Base-by-base conservation (phyloP, 306 rosid species). In the Fagus crenata region DNA sequence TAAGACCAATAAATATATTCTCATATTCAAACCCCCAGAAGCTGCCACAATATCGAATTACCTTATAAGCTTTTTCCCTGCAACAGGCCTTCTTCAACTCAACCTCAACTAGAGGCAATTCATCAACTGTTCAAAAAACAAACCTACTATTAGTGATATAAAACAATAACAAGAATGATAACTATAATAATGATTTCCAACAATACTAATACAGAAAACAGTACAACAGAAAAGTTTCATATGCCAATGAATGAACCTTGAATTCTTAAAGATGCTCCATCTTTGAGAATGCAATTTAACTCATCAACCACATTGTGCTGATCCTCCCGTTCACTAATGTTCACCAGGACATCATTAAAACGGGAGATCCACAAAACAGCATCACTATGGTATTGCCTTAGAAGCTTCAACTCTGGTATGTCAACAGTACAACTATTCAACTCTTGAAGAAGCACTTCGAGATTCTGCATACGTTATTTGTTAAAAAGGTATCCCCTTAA, bases 81-180 rank as follows among this genome's bases (percentile, higher is more conserved):
- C 95, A 90, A 78, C 71, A 75, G 80, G 97, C 97, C 85, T 88
- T 95, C 87, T 90, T 86, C 79, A 95, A 82, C 93, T 95, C 99
- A 84, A 81, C 77, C 90, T 88, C 87, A 55, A 88, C 92, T 32
- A 87, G 51, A 59, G 97, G 89, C 72, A 92, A 85, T 78, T 88
- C 96, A 64, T 95, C 93, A 86, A 95, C 99, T 95, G 90, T 72
- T 81, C 53, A 83, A 81, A 69, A 75, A 69, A 70, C 82, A 80
- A 87, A 78, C 79, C 53, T 68, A 78, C 80, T 31, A 69, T 67
- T 67, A 65, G 71, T 60, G 61, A 39, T 58, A 49, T 60, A 56
- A 13, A 87, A 80, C 72, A 69, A 82, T 58, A 81, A 75, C 17
- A 56, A 35, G 60, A 64, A 12, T 22, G 81, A 28, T 33, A 36